These are phyloP conservation scores for Diplodia sapinea DNA, from an alignment of 2,329 filamentous ascomycete genomes.

Conservation along the genomic window DNA sequence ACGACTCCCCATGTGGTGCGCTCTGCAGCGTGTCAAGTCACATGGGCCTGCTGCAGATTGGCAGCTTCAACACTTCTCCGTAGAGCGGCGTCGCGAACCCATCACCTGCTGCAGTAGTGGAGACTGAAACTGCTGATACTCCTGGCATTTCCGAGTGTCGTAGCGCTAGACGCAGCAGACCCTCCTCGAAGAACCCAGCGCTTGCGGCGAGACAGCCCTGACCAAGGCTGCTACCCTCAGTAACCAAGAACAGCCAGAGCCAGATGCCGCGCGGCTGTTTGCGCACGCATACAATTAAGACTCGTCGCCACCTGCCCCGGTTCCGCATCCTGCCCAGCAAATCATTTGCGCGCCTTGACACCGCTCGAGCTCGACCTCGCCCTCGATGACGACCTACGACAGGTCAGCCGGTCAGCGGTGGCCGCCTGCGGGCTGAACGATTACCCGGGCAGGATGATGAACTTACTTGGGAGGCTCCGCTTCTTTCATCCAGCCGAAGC, in stretches of 20 bases:
- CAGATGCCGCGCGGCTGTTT: slow-evolving; percentile 28
- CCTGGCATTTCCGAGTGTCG: slow-evolving; percentile 26
- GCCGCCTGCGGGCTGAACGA: not conserved
- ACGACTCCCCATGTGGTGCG: not conserved
- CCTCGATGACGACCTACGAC: slow-evolving; percentile 3
- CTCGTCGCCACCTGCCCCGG: slow-evolving; percentile 13
- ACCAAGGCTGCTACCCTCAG: not conserved
- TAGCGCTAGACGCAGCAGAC: slow-evolving; percentile 25
- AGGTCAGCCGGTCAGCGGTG: not conserved
- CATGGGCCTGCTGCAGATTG: slow-evolving; percentile 9
- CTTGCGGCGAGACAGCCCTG: slow-evolving; percentile 22
- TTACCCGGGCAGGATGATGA: not conserved
- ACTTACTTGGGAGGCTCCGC: slow-evolving; percentile 12
- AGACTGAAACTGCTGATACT: slow-evolving; percentile 24
- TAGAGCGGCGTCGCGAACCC: slow-evolving; percentile 6
- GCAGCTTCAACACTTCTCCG: not conserved
- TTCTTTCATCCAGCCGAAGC: slow-evolving; percentile 41
- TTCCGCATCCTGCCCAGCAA: not conserved
- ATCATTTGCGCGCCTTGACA: slow-evolving; percentile 11
- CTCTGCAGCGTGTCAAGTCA: slow-evolving; percentile 15
- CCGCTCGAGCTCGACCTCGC: slow-evolving; percentile 1
- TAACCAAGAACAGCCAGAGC: slow-evolving; percentile 12
- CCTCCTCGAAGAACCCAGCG: not conserved
- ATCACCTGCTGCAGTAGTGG: slow-evolving; percentile 19
- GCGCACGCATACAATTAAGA: slow-evolving; percentile 9